A percentile compares a stretch with the other conserved stretches of the same genome.
phyloP scores from a whole-genome alignment of 179 eudicot species.

The Gypsophila paniculata region DNA sequence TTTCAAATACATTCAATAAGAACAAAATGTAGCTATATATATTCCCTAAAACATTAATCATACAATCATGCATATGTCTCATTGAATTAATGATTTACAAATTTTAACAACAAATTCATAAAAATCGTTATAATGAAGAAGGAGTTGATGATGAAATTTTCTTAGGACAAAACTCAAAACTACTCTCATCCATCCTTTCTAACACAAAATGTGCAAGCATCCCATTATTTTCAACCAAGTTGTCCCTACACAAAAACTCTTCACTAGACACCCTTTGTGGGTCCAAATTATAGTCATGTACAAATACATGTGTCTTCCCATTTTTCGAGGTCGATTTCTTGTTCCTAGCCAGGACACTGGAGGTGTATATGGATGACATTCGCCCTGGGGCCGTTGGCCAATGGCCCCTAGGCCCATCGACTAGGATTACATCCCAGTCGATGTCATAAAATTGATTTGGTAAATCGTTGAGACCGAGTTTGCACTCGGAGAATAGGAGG shows the following conservation, averaged over 20 bases:
- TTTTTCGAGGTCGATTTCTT: conserved; percentile 47
- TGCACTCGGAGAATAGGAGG: conserved; percentile 81
- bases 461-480: conserved; percentile 63
- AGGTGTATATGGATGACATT: conserved; percentile 73
- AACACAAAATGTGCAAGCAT: conserved; percentile 69
- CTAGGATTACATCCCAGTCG: conserved; percentile 77
- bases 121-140: neutral
- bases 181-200: conserved; percentile 57
- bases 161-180: conserved; percentile 51
- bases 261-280: conserved; percentile 60
- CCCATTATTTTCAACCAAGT: conserved; percentile 61
- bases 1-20: neutral
- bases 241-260: conserved; percentile 84
- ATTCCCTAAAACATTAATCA: neutral
- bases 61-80: no score
- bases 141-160: conserved; percentile 4
- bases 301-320: conserved; percentile 64
- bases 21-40: conserved; percentile 4
- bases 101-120: neutral
- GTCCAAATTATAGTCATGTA: conserved; percentile 64
- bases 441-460: conserved; percentile 79
- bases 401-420: conserved; percentile 81
- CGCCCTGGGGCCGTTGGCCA: conserved; percentile 84
- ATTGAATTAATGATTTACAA: neutral
- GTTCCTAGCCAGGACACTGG: conserved; percentile 74